phyloP scores from a whole-genome alignment of 768 basidiomycete genomes.

The Termitomyces sp. region DNA sequence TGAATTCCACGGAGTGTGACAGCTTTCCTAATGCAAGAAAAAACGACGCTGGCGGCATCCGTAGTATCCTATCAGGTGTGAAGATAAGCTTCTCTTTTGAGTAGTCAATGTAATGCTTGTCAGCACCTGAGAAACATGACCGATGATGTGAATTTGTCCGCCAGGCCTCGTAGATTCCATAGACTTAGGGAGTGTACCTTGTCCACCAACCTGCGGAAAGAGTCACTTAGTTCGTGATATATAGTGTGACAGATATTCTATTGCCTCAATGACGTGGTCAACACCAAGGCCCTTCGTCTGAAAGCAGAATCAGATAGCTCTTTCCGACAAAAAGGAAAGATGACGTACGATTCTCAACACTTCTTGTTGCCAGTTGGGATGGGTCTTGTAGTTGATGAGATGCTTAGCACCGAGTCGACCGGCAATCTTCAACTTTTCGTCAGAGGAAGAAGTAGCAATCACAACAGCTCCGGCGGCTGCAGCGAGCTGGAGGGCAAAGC shows the following conservation, averaged over 20 bases:
- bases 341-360: constrained; percentile 34
- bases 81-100: neutral
- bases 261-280: constrained; percentile 34
- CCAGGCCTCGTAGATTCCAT: constrained; percentile 31
- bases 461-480: constrained; percentile 57
- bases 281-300: constrained; percentile 34
- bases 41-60: constrained; percentile 15
- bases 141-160: constrained; percentile 45
- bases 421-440: constrained; percentile 52
- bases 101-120: neutral
- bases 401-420: constrained; percentile 46
- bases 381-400: constrained; percentile 57
- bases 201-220: constrained; percentile 46
- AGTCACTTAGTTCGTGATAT: neutral
- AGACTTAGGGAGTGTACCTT: constrained; percentile 41
- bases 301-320: constrained; percentile 1
- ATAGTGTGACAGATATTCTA: neutral
- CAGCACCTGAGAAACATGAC: constrained; percentile 38
- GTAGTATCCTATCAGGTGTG: constrained; percentile 17
- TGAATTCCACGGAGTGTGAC: constrained; percentile 45
- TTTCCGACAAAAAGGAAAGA: neutral
- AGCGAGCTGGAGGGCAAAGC: constrained; percentile 56
- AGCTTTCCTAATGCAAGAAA: constrained; percentile 29
- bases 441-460: constrained; percentile 63
- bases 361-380: constrained; percentile 53